These are phyloP conservation scores for Inonotus obliquus DNA, from an alignment of 1,284 basidiomycete species.

Conservation along the genomic window DNA sequence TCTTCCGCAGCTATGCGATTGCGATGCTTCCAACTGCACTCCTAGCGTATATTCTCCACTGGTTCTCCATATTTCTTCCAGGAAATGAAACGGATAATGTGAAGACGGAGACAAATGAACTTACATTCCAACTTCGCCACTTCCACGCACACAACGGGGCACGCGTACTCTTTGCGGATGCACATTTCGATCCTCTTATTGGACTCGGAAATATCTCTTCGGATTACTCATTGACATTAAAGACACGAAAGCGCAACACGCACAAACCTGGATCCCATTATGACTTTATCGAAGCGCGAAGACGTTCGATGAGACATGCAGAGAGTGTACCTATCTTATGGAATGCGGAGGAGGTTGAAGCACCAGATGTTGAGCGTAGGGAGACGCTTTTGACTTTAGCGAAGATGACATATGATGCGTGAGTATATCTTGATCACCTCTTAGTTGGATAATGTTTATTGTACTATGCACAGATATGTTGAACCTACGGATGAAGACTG, in stretches of 20 bases:
- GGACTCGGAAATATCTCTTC: slow-evolving; percentile 20
- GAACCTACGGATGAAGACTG: slow-evolving; percentile 57
- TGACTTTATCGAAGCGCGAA: slow-evolving; percentile 46
- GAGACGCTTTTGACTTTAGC: slow-evolving; percentile 80
- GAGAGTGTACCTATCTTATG: slow-evolving; percentile 49
- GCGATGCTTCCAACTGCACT: slow-evolving; percentile 12
- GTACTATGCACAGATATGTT: slow-evolving; percentile 30
- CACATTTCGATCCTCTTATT: slow-evolving; percentile 27
- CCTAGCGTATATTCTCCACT: slow-evolving; percentile 5
- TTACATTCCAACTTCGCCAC: slow-evolving; percentile 58
- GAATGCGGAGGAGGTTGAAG: slow-evolving; percentile 56
- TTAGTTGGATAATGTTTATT: neutral
- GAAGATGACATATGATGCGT: slow-evolving; percentile 95
- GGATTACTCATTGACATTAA: slow-evolving; percentile 32
- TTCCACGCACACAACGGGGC: slow-evolving; percentile 45
- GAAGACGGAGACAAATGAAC: neutral
- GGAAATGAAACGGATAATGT: neutral
- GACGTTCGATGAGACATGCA: slow-evolving; percentile 43
- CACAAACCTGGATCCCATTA: slow-evolving; percentile 49
- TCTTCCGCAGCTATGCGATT: neutral
- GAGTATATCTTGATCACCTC: slow-evolving; percentile 30
- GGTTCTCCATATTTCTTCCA: neutral
- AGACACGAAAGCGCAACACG: slow-evolving; percentile 35
- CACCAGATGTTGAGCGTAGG: slow-evolving; percentile 73
- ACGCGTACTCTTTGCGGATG: slow-evolving; percentile 59